Percentiles rank a stretch among this genome's conserved stretches.
Conservation (phyloP, 202 grass and related monocot genomes). For the Setaria viridis region DNA sequence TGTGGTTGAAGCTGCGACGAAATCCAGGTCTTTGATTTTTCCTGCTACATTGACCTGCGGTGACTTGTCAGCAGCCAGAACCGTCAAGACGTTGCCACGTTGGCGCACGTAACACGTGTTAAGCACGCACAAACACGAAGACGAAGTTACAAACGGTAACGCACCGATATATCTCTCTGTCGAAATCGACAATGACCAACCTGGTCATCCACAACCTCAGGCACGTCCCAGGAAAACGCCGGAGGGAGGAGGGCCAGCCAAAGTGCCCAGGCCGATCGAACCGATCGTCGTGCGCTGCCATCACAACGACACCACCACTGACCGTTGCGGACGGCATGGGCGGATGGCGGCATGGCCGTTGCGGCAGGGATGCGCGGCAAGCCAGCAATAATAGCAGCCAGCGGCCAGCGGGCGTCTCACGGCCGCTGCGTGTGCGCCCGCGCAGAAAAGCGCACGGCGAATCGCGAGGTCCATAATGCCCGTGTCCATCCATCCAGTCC, state of each 20-base stretch:
- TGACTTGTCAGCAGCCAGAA: neutral
- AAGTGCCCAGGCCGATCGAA: neutral
- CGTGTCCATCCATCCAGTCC: neutral
- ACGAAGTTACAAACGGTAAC: neutral
- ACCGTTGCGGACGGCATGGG: neutral
- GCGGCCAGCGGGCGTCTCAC: neutral
- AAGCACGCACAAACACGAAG: too few relatives aligned
- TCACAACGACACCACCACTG: neutral
- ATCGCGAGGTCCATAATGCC: neutral
- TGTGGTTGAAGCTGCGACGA: too few relatives aligned
- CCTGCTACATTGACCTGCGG: neutral
- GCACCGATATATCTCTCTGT: neutral
- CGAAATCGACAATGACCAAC: neutral
- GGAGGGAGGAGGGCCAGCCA: neutral
- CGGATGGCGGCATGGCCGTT: neutral
- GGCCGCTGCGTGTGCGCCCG: neutral
- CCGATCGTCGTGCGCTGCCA: neutral
- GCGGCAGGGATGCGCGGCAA: neutral
- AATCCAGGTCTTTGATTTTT: neutral
- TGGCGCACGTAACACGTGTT: neutral
- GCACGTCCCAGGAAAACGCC: neutral
- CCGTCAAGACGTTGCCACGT: neutral
- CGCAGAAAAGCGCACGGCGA: neutral
- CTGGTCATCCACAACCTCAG: neutral
- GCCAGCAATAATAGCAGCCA: too few relatives aligned